Evolutionary conservation across 2,329 filamentous ascomycete genomes (phyloP).

Genomic region (Ceratocystis destructans): DNA sequence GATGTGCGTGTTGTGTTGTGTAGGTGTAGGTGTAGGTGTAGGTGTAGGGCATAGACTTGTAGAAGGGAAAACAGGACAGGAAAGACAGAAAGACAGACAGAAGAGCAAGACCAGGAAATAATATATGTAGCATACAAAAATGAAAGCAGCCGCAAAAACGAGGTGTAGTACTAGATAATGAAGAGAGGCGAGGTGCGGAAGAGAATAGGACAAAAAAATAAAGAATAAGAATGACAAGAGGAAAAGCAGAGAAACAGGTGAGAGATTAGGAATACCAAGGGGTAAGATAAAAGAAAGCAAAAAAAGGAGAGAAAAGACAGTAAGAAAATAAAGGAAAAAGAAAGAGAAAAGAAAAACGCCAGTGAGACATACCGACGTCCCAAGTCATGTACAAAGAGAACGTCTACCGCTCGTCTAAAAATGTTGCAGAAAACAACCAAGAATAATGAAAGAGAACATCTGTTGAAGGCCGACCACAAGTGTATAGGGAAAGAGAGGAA

Average conservation of each 20-base stretch:
- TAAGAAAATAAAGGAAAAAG: not conserved
- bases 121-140: not conserved
- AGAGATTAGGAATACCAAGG: slow-evolving; percentile 3
- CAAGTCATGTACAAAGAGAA: slow-evolving; percentile 8
- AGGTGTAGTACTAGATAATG: not conserved
- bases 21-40: not conserved
- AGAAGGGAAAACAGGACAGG: not conserved
- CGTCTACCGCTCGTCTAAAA: slow-evolving; percentile 7
- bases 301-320: slow-evolving; percentile 2
- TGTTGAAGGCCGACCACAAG: not conserved
- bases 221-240: slow-evolving; percentile 9
- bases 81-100: not conserved
- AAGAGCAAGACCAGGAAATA: slow-evolving; percentile 3
- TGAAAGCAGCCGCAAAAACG: not conserved
- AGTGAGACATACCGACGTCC: slow-evolving; percentile 7
- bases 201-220: not conserved
- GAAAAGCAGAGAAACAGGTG: slow-evolving; percentile 8
- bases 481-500: not conserved
- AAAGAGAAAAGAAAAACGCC: slow-evolving; percentile 15
- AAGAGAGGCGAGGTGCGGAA: not conserved
- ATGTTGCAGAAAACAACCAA: slow-evolving; percentile 13
- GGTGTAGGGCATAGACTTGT: not conserved
- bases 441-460: slow-evolving; percentile 9
- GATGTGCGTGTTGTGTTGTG: not conserved
- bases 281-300: slow-evolving; percentile 1